phyloP scores from a whole-genome alignment of 2,329 filamentous ascomycete species.

The Monosporascus sp. region DNA sequence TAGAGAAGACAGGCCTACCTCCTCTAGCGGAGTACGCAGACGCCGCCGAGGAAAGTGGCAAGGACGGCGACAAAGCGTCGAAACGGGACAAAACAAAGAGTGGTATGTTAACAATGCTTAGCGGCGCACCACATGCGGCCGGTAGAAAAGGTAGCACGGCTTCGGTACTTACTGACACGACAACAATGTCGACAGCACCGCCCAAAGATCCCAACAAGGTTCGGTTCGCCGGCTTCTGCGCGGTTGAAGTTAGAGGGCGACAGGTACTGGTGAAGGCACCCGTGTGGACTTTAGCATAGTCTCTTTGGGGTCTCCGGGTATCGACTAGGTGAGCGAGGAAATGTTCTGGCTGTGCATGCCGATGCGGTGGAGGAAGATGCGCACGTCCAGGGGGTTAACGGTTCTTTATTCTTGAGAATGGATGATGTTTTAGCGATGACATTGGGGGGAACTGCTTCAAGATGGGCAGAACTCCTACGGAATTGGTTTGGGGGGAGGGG shows the following conservation, averaged over 20 bases:
- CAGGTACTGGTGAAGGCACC: slow-evolving; percentile 73
- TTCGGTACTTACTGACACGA: slow-evolving; percentile 37
- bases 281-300: slow-evolving; percentile 54
- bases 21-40: slow-evolving; percentile 42
- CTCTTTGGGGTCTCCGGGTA: too few relatives aligned
- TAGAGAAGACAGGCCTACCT: slow-evolving; percentile 69
- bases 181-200: slow-evolving; percentile 26
- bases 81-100: slow-evolving; percentile 41
- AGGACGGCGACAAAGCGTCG: slow-evolving; percentile 34
- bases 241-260: slow-evolving; percentile 69
- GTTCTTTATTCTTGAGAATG: too few relatives aligned
- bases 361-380: too few relatives aligned
- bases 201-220: slow-evolving; percentile 52
- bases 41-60: slow-evolving; percentile 32
- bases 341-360: too few relatives aligned
- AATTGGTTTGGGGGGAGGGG: too few relatives aligned
- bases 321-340: too few relatives aligned
- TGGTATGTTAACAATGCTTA: slow-evolving; percentile 39
- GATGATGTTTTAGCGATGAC: too few relatives aligned
- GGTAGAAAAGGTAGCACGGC: slow-evolving; percentile 30
- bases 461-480: too few relatives aligned
- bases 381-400: too few relatives aligned
- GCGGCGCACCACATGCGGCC: slow-evolving; percentile 21
- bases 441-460: too few relatives aligned
- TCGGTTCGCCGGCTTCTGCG: slow-evolving; percentile 70